Percentiles rank a stretch among this genome's conserved stretches.
These are phyloP conservation scores for Rhizopus sp. DNA, from an alignment of 371 early-diverging fungal genomes.

Conservation along the genomic window DNA sequence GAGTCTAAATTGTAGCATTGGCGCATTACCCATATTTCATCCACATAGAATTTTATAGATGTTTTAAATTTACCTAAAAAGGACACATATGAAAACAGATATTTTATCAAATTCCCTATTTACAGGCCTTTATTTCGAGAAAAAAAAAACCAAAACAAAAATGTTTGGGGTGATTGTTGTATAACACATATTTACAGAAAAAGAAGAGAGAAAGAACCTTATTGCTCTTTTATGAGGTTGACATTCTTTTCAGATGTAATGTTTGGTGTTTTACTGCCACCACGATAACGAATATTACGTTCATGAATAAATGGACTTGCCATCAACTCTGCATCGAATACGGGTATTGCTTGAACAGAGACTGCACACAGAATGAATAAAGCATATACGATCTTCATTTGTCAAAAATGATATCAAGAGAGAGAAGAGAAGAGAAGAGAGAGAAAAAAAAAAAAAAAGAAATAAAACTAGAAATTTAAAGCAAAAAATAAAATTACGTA, in stretches of 20 bases:
- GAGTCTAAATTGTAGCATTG: not conserved
- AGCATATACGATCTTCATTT: not conserved
- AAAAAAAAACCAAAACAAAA: not conserved
- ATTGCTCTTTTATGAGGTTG: not conserved
- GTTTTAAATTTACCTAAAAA: not conserved
- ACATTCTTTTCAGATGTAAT: not conserved
- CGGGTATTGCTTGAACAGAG: constrained; percentile 22
- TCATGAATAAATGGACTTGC: constrained; percentile 37
- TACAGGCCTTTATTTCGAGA: not conserved
- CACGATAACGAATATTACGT: constrained; percentile 24
- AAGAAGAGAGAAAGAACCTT: too few relatives aligned
- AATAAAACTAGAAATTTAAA: too few relatives aligned
- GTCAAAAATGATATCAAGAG: not conserved
- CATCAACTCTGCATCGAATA: constrained; percentile 32
- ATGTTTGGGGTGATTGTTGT: too few relatives aligned
- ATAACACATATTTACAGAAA: too few relatives aligned
- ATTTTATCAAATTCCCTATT: not conserved
- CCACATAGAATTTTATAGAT: not conserved
- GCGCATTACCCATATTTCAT: not conserved
- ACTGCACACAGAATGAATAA: constrained; percentile 2
- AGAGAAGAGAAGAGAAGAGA: not conserved
- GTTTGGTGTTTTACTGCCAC: constrained; percentile 11
- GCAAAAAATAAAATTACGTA: too few relatives aligned
- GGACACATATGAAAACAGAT: not conserved
- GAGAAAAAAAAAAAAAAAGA: too few relatives aligned